A percentile compares a stretch with the other conserved stretches of the same genome.
phyloP scores from a whole-genome alignment of 768 basidiomycete species.

The Pholiota molesta region DNA sequence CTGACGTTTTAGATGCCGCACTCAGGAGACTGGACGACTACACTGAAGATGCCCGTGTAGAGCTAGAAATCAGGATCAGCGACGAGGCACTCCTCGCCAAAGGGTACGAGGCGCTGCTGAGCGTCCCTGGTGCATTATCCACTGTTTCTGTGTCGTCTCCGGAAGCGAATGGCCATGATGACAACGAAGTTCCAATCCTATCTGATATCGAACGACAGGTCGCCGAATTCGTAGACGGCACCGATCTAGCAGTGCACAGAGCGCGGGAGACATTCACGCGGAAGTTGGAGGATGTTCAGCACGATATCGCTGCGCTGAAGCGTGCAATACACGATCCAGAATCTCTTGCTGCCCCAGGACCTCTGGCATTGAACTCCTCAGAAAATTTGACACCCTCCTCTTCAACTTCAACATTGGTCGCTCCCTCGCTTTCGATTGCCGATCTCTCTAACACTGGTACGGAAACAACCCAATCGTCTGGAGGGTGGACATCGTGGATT shows the following conservation, averaged over 20 bases:
- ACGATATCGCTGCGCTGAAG: constrained; percentile 76
- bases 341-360: constrained; percentile 13
- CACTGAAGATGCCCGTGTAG: constrained; percentile 79
- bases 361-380: background rate
- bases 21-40: constrained; percentile 71
- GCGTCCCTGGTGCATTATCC: constrained; percentile 52
- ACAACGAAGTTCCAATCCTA: constrained; percentile 20
- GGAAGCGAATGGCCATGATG: constrained; percentile 15
- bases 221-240: constrained; percentile 57
- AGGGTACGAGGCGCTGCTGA: constrained; percentile 72
- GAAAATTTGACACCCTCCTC: constrained; percentile 15
- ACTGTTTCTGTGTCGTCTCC: constrained; percentile 3
- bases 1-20: constrained; percentile 49
- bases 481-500: constrained; percentile 62
- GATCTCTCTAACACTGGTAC: background rate
- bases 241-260: constrained; percentile 47
- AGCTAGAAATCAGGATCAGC: constrained; percentile 76
- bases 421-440: constrained; percentile 2
- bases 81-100: constrained; percentile 69
- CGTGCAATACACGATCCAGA: constrained; percentile 53
- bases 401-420: constrained; percentile 13
- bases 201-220: constrained; percentile 53
- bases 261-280: constrained; percentile 50
- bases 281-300: constrained; percentile 74
- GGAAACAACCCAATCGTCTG: background rate